Conservation (phyloP, 2,329 filamentous ascomycete genomes). For the Hypoxylon sp. region DNA sequence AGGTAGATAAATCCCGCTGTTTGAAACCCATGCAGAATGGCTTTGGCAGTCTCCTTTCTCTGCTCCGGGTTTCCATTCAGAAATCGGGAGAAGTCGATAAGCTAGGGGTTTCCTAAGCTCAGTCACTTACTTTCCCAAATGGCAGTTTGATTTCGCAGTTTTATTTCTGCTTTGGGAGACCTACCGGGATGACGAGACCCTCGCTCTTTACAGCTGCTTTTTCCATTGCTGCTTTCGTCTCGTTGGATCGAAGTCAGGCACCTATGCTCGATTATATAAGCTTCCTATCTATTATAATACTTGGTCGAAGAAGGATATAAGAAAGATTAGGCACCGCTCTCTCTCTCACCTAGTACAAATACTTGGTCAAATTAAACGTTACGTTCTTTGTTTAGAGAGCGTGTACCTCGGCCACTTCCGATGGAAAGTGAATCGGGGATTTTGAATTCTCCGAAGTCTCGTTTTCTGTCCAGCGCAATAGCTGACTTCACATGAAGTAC, state of each 20-base stretch:
- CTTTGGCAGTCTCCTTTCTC: conserved; percentile 75
- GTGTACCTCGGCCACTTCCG: conserved; percentile 27
- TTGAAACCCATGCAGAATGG: conserved; percentile 85
- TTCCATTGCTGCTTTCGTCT: conserved; percentile 52
- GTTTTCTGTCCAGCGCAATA: neutral
- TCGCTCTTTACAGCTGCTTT: conserved; percentile 65
- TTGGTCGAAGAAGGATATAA: neutral
- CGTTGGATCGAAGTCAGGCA: neutral
- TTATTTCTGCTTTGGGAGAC: conserved; percentile 36
- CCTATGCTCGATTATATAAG: neutral
- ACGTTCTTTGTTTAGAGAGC: conserved; percentile 5
- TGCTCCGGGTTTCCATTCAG: conserved; percentile 72
- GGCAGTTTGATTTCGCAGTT: neutral
- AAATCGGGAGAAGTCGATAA: conserved; percentile 85
- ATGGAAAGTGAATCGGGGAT: conserved; percentile 7
- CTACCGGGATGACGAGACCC: conserved; percentile 69
- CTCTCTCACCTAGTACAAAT: neutral
- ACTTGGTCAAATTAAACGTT: conserved; percentile 8
- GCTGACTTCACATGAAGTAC: neutral
- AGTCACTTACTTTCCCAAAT: conserved; percentile 20
- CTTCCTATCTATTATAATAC: neutral
- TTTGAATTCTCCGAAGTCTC: neutral
- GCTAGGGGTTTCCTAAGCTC: conserved; percentile 60
- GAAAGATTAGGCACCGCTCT: neutral
- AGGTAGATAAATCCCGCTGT: conserved; percentile 92